Evolutionary conservation across 140 eudicot genomes (phyloP).

Genomic region (Stevia rebaudiana): DNA sequence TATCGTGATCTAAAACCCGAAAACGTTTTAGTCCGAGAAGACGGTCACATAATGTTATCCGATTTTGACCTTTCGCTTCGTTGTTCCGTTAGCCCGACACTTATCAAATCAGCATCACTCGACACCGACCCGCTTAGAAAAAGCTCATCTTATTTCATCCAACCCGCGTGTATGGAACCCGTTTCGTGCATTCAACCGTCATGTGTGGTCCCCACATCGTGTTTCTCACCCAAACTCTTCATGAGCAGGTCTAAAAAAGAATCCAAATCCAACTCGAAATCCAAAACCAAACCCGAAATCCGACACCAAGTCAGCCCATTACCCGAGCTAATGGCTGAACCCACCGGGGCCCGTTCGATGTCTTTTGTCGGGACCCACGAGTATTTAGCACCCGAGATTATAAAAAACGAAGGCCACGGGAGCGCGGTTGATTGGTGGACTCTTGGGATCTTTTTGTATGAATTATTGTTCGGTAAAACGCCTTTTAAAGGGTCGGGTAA

Average conservation of each 20-base stretch:
- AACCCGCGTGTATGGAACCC: conserved; percentile 77
- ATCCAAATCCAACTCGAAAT: conserved; percentile 35
- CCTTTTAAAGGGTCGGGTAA: conserved; percentile 95
- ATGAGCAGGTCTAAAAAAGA: conserved; percentile 66
- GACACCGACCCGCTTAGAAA: conserved; percentile 40
- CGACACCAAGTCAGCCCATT: conserved; percentile 75
- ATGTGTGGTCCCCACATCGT: conserved; percentile 70
- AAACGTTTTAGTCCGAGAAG: conserved; percentile 86
- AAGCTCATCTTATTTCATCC: conserved; percentile 48
- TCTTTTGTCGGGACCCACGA: conserved; percentile 98
- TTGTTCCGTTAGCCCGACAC: conserved; percentile 84
- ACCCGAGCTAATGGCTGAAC: conserved; percentile 89
- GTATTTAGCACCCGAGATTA: conserved; percentile 82
- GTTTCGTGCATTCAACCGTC: conserved; percentile 77
- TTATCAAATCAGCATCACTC: conserved; percentile 53
- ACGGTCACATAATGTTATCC: conserved; percentile 93
- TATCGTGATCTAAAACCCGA: conserved; percentile 95
- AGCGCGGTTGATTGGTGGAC: conserved; percentile 99
- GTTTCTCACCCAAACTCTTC: conserved; percentile 78
- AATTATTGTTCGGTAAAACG: conserved; percentile 78
- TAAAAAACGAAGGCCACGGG: conserved; percentile 96
- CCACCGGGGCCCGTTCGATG: conserved; percentile 83
- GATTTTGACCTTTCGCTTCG: conserved; percentile 90
- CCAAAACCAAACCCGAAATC: conserved; percentile 50
- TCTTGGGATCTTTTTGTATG: conserved; percentile 76